Evolutionary conservation across 768 basidiomycete species (phyloP).

Genomic region (Butyriboletus loyo): DNA sequence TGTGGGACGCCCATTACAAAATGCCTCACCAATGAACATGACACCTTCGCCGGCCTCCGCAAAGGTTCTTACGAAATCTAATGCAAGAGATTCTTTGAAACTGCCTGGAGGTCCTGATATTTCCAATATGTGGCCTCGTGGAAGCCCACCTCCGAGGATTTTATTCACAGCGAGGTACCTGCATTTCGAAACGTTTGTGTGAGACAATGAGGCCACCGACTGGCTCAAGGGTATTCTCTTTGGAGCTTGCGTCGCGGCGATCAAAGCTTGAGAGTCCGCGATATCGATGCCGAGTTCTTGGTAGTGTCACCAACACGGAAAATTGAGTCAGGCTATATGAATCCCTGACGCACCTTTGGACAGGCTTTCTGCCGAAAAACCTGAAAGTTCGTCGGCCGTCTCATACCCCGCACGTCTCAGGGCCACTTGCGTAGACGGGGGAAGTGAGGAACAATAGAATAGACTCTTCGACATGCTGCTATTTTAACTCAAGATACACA

Average conservation of each 20-base stretch:
- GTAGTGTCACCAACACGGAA: neutral
- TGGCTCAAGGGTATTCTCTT: constrained; percentile 44
- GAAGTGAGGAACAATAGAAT: constrained; percentile 44
- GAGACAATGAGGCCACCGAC: constrained; percentile 48
- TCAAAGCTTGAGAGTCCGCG: constrained; percentile 44
- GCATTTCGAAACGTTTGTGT: constrained; percentile 15
- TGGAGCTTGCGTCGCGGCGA: constrained; percentile 40
- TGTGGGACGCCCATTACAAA: neutral
- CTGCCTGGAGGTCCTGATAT: constrained; percentile 75
- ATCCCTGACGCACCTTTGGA: constrained; percentile 41
- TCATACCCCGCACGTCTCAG: constrained; percentile 57
- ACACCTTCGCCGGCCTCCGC: constrained; percentile 48
- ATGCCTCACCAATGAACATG: constrained; percentile 58
- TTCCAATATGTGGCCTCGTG: constrained; percentile 62
- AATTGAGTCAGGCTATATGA: neutral
- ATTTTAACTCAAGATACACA: neutral
- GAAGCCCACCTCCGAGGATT: constrained; percentile 62
- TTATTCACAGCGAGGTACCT: constrained; percentile 50
- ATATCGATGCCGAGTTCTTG: constrained; percentile 52
- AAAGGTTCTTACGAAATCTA: constrained; percentile 48
- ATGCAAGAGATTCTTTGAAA: constrained; percentile 56
- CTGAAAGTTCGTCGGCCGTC: constrained; percentile 49
- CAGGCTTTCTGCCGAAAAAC: constrained; percentile 43
- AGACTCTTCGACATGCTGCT: constrained; percentile 39
- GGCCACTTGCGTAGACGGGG: constrained; percentile 43